Evolutionary conservation across 2,329 filamentous ascomycete species (phyloP), one percentile per base, ranked within the genome.

Genomic region (Apiospora malaysiana): DNA sequence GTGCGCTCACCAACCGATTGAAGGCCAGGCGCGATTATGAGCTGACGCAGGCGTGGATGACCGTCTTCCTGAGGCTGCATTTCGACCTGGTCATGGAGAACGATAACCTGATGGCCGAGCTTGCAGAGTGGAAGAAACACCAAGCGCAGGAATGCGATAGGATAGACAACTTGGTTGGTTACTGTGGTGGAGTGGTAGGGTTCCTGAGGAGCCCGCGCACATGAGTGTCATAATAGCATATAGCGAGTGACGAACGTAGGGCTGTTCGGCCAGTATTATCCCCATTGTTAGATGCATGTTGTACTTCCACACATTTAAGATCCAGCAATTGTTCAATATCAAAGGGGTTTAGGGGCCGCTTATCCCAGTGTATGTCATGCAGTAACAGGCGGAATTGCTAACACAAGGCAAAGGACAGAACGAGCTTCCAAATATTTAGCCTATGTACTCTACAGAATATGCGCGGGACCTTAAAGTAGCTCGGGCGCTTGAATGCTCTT

Each of bases 1-100:
- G 85, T n/a, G 94, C 94, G 1, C 82, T 99, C 70, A 97, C 93
- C 0, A 86, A 84, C 69, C 87, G 92, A 16, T 84, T 98, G 69
- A 82, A 85, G 59, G 85, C 89, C 68, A 90, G 91, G 74, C 89
- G 89, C 66, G 96, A 98, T 81, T 99, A 97, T 81, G 96, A 99
- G 82, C 87, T 99, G 49, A 93, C 94, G 21, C 95, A 98, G 81
- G 94, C 94, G 0, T 99, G 96, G 95, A 98, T 99, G 94, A 91
- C 92, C 1, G 95, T 98, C 0, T 97, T 98, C 78, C 80, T 99
- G 71, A 89, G 91, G 66, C 84, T 97, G 51, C 95, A 98, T 81
- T 88, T 88, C 73, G 88, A 90, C 74, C 73, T 86, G 47, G 81
- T 88, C 56, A 84, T 84, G 82, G 85, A 83, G 78, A 88, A 77